Conservation (phyloP, 768 basidiomycete species). For the Phaeotremella fagi region DNA sequence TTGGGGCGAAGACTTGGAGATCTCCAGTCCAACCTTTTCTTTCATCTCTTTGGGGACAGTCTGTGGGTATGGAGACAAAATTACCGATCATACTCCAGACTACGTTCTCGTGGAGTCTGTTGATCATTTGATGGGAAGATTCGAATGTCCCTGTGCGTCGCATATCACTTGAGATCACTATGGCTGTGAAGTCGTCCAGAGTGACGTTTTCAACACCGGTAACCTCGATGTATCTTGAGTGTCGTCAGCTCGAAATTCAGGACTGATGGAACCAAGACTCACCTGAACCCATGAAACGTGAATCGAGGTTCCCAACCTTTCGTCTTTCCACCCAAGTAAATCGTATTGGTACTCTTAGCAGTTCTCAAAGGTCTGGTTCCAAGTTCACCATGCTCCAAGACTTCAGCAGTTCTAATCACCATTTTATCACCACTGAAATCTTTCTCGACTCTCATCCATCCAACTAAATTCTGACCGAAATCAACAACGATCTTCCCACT, state of each 20-base stretch:
- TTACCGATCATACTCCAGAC: slow-evolving; percentile 27
- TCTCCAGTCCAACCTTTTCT: slow-evolving; percentile 35
- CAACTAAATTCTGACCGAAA: slow-evolving; percentile 39
- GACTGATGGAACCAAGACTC: slow-evolving; percentile 9
- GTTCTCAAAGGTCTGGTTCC: slow-evolving; percentile 25
- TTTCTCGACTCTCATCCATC: slow-evolving; percentile 18
- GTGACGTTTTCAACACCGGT: slow-evolving; percentile 13
- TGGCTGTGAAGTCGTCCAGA: slow-evolving; percentile 4
- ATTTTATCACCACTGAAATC: background rate
- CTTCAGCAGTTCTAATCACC: slow-evolving; percentile 25
- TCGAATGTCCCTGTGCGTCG: slow-evolving; percentile 20
- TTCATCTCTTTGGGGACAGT: slow-evolving; percentile 41
- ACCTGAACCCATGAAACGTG: slow-evolving; percentile 37
- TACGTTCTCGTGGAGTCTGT: slow-evolving; percentile 26
- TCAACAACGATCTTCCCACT: slow-evolving; percentile 30
- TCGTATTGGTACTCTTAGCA: slow-evolving; percentile 17
- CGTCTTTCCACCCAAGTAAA: slow-evolving; percentile 5
- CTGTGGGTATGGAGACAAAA: slow-evolving; percentile 27
- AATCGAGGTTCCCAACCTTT: slow-evolving; percentile 27
- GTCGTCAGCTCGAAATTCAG: background rate
- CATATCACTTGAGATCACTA: slow-evolving; percentile 27
- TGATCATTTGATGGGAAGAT: slow-evolving; percentile 20
- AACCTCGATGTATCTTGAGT: slow-evolving; percentile 30
- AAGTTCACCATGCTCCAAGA: slow-evolving; percentile 32
- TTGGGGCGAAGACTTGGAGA: slow-evolving; percentile 33